Conservation (phyloP, 2,329 filamentous ascomycete species). For the Aspergillus sp. region DNA sequence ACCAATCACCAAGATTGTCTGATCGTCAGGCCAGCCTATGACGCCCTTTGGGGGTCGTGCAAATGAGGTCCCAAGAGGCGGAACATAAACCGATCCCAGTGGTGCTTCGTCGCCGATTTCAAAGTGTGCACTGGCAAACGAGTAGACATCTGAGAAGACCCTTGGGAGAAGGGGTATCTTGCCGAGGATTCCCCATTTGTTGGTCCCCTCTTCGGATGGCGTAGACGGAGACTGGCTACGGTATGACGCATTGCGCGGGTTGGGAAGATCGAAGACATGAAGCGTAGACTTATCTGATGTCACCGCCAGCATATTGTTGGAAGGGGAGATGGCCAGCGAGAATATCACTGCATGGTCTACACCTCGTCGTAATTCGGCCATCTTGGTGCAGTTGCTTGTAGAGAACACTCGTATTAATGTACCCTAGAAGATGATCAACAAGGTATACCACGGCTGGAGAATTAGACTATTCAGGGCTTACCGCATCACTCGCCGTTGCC, state of each 20-base stretch:
- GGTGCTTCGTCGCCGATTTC: conserved; percentile 68
- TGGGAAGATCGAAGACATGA: conserved; percentile 81
- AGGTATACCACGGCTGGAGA: conserved; percentile 9
- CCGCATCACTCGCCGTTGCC: conserved; percentile 80
- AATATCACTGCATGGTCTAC: conserved; percentile 83
- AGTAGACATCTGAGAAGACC: conserved; percentile 83
- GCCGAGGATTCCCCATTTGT: conserved; percentile 79
- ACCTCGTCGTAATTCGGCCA: conserved; percentile 79
- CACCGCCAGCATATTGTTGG: conserved; percentile 70
- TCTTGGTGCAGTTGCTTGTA: conserved; percentile 67
- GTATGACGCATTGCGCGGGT: conserved; percentile 25
- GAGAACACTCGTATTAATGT: conserved; percentile 83
- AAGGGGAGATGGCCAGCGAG: conserved; percentile 79
- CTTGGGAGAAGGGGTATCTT: conserved; percentile 78
- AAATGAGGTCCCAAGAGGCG: conserved; percentile 46
- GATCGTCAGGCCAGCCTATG: conserved; percentile 73
- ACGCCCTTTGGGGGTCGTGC: conserved; percentile 67
- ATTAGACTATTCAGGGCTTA: conserved; percentile 21
- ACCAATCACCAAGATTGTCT: conserved; percentile 66
- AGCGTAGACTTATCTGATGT: conserved; percentile 96
- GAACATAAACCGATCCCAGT: conserved; percentile 33
- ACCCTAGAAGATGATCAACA: conserved; percentile 44
- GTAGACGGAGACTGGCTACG: conserved; percentile 29
- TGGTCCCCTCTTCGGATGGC: conserved; percentile 42
- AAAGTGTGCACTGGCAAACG: conserved; percentile 71